A percentile compares a stretch with the other conserved stretches of the same genome.
Conservation (phyloP, 176 grass and related monocot genomes). For the Oryza australiensis region DNA sequence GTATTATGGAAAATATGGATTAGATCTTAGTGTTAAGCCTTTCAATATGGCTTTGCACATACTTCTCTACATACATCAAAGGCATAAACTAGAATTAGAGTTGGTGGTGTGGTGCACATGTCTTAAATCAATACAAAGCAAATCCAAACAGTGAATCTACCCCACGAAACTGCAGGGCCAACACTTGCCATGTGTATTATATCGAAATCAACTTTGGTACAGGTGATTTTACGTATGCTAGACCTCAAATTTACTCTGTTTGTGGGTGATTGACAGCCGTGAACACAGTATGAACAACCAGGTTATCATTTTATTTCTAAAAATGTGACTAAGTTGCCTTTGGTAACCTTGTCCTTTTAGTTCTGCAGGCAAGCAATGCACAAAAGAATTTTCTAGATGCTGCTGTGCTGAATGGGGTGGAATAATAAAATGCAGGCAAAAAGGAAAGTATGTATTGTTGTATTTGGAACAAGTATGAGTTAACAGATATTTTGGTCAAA, state of each 20-base stretch:
- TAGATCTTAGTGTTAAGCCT: neutral
- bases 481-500: neutral
- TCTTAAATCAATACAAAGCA: neutral
- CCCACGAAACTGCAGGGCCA: neutral
- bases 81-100: neutral
- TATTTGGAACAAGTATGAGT: neutral
- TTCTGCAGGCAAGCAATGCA: neutral
- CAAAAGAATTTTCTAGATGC: neutral
- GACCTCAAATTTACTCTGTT: neutral
- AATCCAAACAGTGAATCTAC: conserved; percentile 14
- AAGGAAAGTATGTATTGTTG: neutral
- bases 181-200: neutral
- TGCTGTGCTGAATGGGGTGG: neutral
- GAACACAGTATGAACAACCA: neutral
- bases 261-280: neutral
- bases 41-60: neutral
- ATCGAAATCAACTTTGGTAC: neutral
- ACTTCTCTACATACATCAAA: conserved; percentile 15
- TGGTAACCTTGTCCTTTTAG: neutral
- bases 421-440: neutral
- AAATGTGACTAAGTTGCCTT: neutral
- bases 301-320: neutral
- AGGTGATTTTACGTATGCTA: neutral
- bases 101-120: neutral
- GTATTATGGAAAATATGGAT: neutral